These are phyloP conservation scores for Agroathelia rolfsii DNA, from an alignment of 1,284 basidiomycete genomes.

Conservation along the genomic window DNA sequence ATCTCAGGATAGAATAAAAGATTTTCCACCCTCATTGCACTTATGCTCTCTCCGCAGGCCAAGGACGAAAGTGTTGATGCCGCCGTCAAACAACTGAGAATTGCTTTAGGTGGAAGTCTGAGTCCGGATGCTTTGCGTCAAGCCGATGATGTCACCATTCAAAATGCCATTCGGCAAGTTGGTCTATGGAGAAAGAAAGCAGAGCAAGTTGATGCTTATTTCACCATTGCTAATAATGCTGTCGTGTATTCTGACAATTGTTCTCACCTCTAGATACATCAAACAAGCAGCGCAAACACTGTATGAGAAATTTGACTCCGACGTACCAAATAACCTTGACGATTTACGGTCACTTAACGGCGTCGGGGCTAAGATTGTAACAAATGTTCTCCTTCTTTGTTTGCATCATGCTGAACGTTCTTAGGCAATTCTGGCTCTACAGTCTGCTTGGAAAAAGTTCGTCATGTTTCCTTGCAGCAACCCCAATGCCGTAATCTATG, in stretches of 20 bases:
- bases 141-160: slow-evolving; percentile 55
- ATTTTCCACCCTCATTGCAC: slow-evolving; percentile 79
- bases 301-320: slow-evolving; percentile 64
- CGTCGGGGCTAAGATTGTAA: slow-evolving; percentile 92
- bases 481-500: neutral
- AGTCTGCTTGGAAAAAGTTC: slow-evolving; percentile 79
- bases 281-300: slow-evolving; percentile 62
- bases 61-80: slow-evolving; percentile 87
- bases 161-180: slow-evolving; percentile 77
- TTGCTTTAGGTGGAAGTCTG: slow-evolving; percentile 67
- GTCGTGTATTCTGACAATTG: neutral
- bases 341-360: slow-evolving; percentile 78
- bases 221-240: neutral
- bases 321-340: slow-evolving; percentile 81
- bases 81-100: slow-evolving; percentile 72
- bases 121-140: slow-evolving; percentile 64
- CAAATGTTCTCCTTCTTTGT: too few species aligned
- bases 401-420: too few species aligned
- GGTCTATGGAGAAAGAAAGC: slow-evolving; percentile 92
- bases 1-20: slow-evolving; percentile 50
- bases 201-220: slow-evolving; percentile 30
- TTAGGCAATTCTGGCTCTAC: slow-evolving; percentile 79
- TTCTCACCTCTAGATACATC: slow-evolving; percentile 45
- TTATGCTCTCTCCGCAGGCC: slow-evolving; percentile 95
- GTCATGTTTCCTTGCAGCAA: slow-evolving; percentile 14